Conservation (phyloP, 108 stramenopile genomes). For the Cylindrotheca closterium region DNA sequence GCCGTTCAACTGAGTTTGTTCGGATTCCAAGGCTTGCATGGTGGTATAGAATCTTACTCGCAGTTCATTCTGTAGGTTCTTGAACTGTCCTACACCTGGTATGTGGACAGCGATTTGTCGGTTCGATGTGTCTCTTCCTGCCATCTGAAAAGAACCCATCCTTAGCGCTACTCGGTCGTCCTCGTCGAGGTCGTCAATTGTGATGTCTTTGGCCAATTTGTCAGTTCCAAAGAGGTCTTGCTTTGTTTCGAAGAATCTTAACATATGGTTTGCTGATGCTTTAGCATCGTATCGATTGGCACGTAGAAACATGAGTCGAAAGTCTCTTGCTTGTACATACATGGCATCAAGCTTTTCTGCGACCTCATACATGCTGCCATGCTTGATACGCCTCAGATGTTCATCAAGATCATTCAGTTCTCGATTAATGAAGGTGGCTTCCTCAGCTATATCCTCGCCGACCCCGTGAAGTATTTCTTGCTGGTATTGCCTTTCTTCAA, state of each 20-base stretch:
- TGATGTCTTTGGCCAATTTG: not conserved
- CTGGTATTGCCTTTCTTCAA: no score
- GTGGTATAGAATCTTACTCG: not conserved
- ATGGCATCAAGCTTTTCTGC: constrained; percentile 9
- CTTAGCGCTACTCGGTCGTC: constrained; percentile 14
- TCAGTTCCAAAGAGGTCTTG: constrained; percentile 13
- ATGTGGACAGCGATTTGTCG: constrained; percentile 5
- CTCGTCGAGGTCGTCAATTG: constrained; percentile 9
- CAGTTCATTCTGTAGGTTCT: constrained; percentile 1
- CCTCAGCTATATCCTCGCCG: no score
- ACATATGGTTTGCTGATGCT: constrained; percentile 4
- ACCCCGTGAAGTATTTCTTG: no score
- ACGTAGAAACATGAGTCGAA: constrained; percentile 20
- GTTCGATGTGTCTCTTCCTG: constrained; percentile 12
- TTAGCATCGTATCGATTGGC: constrained; percentile 5
- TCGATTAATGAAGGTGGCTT: no score
- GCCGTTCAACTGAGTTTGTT: not conserved
- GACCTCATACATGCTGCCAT: constrained; percentile 1
- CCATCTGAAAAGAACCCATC: constrained; percentile 17
- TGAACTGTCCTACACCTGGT: constrained; percentile 14
- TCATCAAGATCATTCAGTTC: constrained; percentile 5
- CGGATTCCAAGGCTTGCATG: not conserved
- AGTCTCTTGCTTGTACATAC: constrained; percentile 10
- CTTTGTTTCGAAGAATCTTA: constrained; percentile 19
- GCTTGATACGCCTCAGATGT: not conserved